These are phyloP conservation scores for Bocquillonia castaneifolia DNA, from an alignment of 441 rosid genomes.

Conservation along the genomic window DNA sequence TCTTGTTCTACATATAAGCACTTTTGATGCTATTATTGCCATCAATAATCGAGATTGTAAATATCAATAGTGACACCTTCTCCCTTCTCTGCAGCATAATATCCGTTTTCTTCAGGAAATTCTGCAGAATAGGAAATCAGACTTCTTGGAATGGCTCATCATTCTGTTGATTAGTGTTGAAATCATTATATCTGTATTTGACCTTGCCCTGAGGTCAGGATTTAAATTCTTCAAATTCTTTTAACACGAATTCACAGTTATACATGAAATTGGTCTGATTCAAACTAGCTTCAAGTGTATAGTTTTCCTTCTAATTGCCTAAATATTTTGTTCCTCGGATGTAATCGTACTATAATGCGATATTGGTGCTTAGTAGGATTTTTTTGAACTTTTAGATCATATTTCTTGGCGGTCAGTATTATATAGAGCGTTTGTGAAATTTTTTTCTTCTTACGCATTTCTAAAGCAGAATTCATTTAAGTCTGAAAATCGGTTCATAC, in stretches of 20 bases:
- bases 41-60: background rate
- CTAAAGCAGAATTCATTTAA: no score
- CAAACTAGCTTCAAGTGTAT: background rate
- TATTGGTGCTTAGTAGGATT: background rate
- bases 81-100: slow-evolving; percentile 60
- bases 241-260: background rate
- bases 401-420: no score
- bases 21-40: background rate
- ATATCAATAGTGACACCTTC: background rate
- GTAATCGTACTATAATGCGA: background rate
- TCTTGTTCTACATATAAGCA: background rate
- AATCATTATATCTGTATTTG: slow-evolving; percentile 63
- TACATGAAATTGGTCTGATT: background rate
- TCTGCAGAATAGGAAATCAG: slow-evolving; percentile 89
- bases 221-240: slow-evolving; percentile 21
- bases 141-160: slow-evolving; percentile 89
- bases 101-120: slow-evolving; percentile 88
- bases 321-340: background rate
- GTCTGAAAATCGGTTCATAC: no score
- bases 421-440: background rate
- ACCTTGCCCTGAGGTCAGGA: slow-evolving; percentile 48
- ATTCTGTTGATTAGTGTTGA: slow-evolving; percentile 72
- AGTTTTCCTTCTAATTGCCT: background rate
- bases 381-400: background rate
- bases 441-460: no score